Percentiles rank a stretch among this genome's conserved stretches.
Conservation (phyloP, 495 filamentous ascomycete genomes). For the Xylaria palmicola region DNA sequence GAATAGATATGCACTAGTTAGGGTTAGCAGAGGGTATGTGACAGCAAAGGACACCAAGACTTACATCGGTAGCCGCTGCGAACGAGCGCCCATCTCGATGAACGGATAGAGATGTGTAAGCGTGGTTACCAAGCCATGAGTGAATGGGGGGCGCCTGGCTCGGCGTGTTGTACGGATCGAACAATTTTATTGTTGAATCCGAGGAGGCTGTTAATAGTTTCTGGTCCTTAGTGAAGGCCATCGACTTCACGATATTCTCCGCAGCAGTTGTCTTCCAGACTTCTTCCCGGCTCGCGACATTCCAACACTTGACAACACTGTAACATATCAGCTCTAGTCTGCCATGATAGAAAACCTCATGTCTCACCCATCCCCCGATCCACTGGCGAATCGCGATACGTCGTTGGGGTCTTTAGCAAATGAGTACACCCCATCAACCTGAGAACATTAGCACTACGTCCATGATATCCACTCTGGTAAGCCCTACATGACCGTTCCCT, state of each 20-base stretch:
- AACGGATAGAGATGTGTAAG: slow-evolving; percentile 82
- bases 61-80: slow-evolving; percentile 70
- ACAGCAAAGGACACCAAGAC: not conserved
- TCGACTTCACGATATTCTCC: slow-evolving; percentile 80
- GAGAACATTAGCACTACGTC: not conserved
- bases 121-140: slow-evolving; percentile 76
- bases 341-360: not conserved
- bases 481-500: slow-evolving; percentile 70
- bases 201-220: slow-evolving; percentile 87
- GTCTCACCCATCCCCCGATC: slow-evolving; percentile 17
- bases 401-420: slow-evolving; percentile 69
- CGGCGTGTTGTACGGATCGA: slow-evolving; percentile 78
- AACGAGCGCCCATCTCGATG: slow-evolving; percentile 70
- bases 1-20: slow-evolving; percentile 67
- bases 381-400: slow-evolving; percentile 32
- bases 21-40: not conserved
- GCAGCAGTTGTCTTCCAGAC: slow-evolving; percentile 74
- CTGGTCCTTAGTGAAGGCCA: slow-evolving; percentile 81
- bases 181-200: slow-evolving; percentile 84
- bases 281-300: slow-evolving; percentile 75
- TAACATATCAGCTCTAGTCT: slow-evolving; percentile 29
- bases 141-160: slow-evolving; percentile 63
- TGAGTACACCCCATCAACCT: slow-evolving; percentile 79
- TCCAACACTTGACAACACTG: slow-evolving; percentile 93
- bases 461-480: not conserved